These are phyloP conservation scores for Neurospora sp. DNA, from an alignment of 495 filamentous ascomycete genomes.

Conservation along the genomic window DNA sequence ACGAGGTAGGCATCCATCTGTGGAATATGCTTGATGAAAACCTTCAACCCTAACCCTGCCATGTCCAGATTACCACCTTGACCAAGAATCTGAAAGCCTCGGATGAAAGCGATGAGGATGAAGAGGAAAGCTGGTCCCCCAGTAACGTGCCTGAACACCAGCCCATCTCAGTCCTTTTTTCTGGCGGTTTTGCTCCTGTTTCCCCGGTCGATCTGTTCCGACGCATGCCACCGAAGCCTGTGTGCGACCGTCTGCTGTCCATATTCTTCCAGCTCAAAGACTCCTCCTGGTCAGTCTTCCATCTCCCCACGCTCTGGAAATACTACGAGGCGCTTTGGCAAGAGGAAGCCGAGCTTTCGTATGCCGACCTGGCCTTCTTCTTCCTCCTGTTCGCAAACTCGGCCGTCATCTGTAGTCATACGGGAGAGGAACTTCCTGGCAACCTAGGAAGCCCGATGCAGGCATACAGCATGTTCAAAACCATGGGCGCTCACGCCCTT, in stretches of 20 bases:
- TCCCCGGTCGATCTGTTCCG: constrained; percentile 30
- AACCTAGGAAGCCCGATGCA: constrained; percentile 8
- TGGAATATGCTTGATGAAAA: not conserved
- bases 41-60: not conserved
- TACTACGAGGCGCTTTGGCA: constrained; percentile 26
- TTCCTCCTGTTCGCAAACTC: constrained; percentile 22
- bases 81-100: constrained; percentile 11
- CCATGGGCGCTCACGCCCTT: constrained; percentile 25
- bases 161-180: constrained; percentile 29
- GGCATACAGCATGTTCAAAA: constrained; percentile 11
- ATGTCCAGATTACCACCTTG: constrained; percentile 19
- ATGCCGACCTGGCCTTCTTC: constrained; percentile 21
- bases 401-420: constrained; percentile 12
- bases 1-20: constrained; percentile 31
- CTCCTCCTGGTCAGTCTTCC: constrained; percentile 29
- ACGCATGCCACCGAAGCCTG: constrained; percentile 31
- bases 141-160: constrained; percentile 5
- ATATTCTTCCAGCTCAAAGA: constrained; percentile 37
- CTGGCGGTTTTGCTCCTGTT: constrained; percentile 24
- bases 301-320: constrained; percentile 36
- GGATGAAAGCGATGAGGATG: constrained; percentile 16
- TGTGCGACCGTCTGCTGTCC: constrained; percentile 36
- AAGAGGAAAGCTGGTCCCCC: constrained; percentile 14
- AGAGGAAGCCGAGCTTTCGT: constrained; percentile 3
- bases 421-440: constrained; percentile 15